Base-by-base conservation (phyloP, 2,329 filamentous ascomycete species). In the Mariannaea elegans region DNA sequence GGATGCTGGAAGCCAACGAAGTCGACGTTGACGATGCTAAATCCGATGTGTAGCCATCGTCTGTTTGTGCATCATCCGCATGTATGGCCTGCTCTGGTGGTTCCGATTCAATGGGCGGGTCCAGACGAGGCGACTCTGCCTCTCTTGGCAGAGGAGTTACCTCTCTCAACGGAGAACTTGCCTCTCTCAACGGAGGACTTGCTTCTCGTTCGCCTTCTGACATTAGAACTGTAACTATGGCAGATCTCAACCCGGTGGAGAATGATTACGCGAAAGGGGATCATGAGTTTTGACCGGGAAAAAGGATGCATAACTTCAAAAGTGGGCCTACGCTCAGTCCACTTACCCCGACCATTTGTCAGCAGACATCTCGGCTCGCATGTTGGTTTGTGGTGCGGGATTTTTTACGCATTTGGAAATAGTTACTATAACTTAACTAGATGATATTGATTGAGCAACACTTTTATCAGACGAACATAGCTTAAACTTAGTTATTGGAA, bases 1-100 rank as follows among this genome's bases (percentile, higher is more conserved):
- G 76, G 24, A 79, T 68, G 54, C 72, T 77, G 3, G 64, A 69
- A 1, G 67, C 52, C 2, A 71, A 46, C 3, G 68, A 71, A 1
- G 68, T 64, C 1, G 68, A 70, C 7, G 51, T 39, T 1, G 57
- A 24, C 2, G 65, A 64, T 16, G 14, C 39, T 5, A 18, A 24
- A 16, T 59, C 51, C 16, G 61, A 62, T 18, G 39, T 21, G 41
- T 67, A 67, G 4, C 65, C 65, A 46, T 67, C 65, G 27, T 67
- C 65, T 19, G 46, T 50, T 14, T 42, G 39, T 12, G 47, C 48
- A 16, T 41, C 41, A 24, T 67, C 56, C 2, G 41, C 48, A 18
- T 50, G 49, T 42, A 56, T 46, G 1, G 57, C 8, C 46, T 50
- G 45, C 24, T 42, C 31, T n/a, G 21, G 44, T 12, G 18, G 29